Conservation (phyloP, 2,329 filamentous ascomycete species). For the Endoconidiophora laricicola region DNA sequence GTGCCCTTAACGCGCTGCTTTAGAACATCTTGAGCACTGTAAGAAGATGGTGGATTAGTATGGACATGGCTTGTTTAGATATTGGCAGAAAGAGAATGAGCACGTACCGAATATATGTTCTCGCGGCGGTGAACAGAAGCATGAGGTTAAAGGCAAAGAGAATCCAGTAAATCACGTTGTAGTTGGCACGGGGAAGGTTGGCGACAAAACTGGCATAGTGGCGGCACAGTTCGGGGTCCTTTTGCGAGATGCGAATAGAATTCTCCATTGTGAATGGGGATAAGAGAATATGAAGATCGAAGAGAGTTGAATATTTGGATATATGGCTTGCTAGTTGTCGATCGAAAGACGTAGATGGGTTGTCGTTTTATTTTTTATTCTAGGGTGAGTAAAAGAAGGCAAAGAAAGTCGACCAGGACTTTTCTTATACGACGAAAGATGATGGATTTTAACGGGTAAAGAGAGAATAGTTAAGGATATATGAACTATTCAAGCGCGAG, state of each 20-base stretch:
- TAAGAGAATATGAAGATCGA: not conserved
- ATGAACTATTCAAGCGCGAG: not conserved
- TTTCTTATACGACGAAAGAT: not conserved
- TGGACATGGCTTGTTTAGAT: not conserved
- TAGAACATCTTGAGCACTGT: constrained; percentile 22
- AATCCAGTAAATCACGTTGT: constrained; percentile 30
- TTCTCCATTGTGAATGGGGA: constrained; percentile 1
- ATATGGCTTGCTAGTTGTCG: not conserved
- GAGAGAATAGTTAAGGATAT: not conserved
- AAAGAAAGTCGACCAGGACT: not conserved
- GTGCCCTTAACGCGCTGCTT: constrained; percentile 21
- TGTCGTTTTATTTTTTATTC: not conserved
- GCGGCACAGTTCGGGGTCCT: constrained; percentile 20
- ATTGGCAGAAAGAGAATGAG: not conserved
- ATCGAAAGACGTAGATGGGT: not conserved
- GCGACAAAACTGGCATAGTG: constrained; percentile 29
- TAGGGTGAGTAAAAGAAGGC: not conserved
- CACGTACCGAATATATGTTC: constrained; percentile 24
- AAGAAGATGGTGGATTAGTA: not conserved
- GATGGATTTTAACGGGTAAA: not conserved
- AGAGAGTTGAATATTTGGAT: not conserved
- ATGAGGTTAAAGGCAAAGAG: constrained; percentile 28
- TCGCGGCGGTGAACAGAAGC: constrained; percentile 29
- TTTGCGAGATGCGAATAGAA: constrained; percentile 9
- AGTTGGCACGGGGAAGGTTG: constrained; percentile 25